These are phyloP conservation scores for Blastobotrys ciferrii DNA, from an alignment of 1,139 yeast genomes.

Conservation along the genomic window DNA sequence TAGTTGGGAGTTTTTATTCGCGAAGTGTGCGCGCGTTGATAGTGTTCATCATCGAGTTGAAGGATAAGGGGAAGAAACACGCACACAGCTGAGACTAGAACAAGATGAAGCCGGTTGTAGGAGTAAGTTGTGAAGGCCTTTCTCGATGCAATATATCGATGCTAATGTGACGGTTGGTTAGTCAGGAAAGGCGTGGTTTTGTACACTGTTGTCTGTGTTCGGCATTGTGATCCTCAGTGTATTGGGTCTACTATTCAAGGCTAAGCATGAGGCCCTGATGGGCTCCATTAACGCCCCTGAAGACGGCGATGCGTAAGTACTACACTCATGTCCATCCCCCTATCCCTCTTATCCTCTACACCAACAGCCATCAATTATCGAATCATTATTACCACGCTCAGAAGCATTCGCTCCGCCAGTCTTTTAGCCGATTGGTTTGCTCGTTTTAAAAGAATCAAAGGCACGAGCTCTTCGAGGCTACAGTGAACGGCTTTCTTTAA, in stretches of 20 bases:
- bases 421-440: too few species aligned
- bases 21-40: too few species aligned
- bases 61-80: neutral
- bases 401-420: too few species aligned
- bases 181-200: constrained; percentile 90
- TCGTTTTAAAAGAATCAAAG: too few species aligned
- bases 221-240: constrained; percentile 85
- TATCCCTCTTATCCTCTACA: neutral
- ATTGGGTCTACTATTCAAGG: constrained; percentile 75
- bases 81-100: constrained; percentile 8
- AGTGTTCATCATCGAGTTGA: neutral
- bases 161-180: constrained; percentile 25
- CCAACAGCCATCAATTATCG: too few species aligned
- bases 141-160: too few species aligned
- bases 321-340: too few species aligned
- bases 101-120: constrained; percentile 40
- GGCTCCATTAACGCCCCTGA: constrained; percentile 90
- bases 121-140: constrained; percentile 31
- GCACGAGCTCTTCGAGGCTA: too few species aligned
- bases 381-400: too few species aligned
- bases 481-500: too few species aligned
- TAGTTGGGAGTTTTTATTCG: too few species aligned
- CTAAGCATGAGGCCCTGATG: constrained; percentile 85
- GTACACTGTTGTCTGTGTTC: constrained; percentile 87
- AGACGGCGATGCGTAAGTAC: constrained; percentile 75